These are phyloP conservation scores for Boletus speciosus DNA, from an alignment of 768 basidiomycete genomes.

Conservation along the genomic window DNA sequence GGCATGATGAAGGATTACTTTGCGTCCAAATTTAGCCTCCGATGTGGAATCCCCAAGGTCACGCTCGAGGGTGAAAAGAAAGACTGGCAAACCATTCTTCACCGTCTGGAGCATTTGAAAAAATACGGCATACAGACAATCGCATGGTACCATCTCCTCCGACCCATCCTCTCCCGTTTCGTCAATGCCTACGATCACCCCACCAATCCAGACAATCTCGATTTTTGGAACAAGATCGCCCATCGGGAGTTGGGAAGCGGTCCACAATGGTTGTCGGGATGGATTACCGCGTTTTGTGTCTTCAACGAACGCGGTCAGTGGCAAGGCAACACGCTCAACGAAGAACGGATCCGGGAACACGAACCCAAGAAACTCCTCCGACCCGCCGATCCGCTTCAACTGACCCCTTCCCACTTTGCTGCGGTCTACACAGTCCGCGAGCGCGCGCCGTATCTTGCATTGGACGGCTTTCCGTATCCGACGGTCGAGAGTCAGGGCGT, in stretches of 20 bases:
- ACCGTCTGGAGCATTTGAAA: slow-evolving; percentile 37
- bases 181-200: slow-evolving; percentile 36
- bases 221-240: slow-evolving; percentile 39
- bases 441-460: slow-evolving; percentile 16
- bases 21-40: slow-evolving; percentile 27
- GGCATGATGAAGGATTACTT: slow-evolving; percentile 42
- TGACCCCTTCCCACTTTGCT: slow-evolving; percentile 26
- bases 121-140: slow-evolving; percentile 35
- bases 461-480: slow-evolving; percentile 31
- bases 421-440: slow-evolving; percentile 24
- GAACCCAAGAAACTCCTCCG: slow-evolving; percentile 33
- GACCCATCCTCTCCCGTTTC: slow-evolving; percentile 38
- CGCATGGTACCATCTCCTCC: slow-evolving; percentile 40
- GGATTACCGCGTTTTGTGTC: slow-evolving; percentile 39
- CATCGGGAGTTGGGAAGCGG: slow-evolving; percentile 29
- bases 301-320: slow-evolving; percentile 32
- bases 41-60: slow-evolving; percentile 43
- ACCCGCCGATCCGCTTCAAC: slow-evolving; percentile 24
- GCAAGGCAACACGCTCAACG: slow-evolving; percentile 29
- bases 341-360: slow-evolving; percentile 27
- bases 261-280: slow-evolving; percentile 34
- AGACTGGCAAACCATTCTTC: slow-evolving; percentile 39
- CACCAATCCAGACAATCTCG: slow-evolving; percentile 26
- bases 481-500: slow-evolving; percentile 27
- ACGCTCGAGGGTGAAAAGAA: slow-evolving; percentile 40